Conservation (phyloP, 2,329 filamentous ascomycete genomes). For the Trichophaea hybrida region DNA sequence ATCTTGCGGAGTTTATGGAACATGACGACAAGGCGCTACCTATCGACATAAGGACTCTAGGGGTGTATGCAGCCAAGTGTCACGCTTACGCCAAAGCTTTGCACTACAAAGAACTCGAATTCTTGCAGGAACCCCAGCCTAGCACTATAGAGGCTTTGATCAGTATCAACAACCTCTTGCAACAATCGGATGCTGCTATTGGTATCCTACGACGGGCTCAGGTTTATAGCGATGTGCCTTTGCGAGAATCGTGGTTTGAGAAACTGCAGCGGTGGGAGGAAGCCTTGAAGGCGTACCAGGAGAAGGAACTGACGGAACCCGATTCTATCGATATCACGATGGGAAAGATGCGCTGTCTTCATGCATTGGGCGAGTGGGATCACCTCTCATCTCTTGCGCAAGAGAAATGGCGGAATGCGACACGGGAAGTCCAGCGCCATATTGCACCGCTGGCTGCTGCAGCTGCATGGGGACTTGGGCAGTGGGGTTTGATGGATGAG, state of each 20-base stretch:
- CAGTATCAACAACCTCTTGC: slow-evolving; percentile 97
- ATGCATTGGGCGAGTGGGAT: slow-evolving; percentile 96
- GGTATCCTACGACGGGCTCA: slow-evolving; percentile 94
- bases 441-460: slow-evolving; percentile 91
- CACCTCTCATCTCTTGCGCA: slow-evolving; percentile 74
- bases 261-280: slow-evolving; percentile 98
- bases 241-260: slow-evolving; percentile 98
- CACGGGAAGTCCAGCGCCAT: slow-evolving; percentile 69
- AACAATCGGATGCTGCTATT: slow-evolving; percentile 96
- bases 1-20: slow-evolving; percentile 98
- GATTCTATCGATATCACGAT: slow-evolving; percentile 86
- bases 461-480: slow-evolving; percentile 87
- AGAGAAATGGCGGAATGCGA: slow-evolving; percentile 85
- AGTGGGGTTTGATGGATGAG: slow-evolving; percentile 97
- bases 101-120: slow-evolving; percentile 98
- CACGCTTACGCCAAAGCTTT: slow-evolving; percentile 96
- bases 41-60: slow-evolving; percentile 89
- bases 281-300: slow-evolving; percentile 78
- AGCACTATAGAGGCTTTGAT: slow-evolving; percentile 93
- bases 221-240: slow-evolving; percentile 84
- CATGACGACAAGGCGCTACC: slow-evolving; percentile 97
- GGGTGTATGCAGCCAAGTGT: slow-evolving; percentile 87
- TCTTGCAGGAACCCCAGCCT: slow-evolving; percentile 91
- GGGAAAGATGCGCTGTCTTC: slow-evolving; percentile 98
- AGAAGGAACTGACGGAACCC: slow-evolving; percentile 56